Conservation (phyloP, 2,329 filamentous ascomycete species). For the Teratosphaeria nubilosa region DNA sequence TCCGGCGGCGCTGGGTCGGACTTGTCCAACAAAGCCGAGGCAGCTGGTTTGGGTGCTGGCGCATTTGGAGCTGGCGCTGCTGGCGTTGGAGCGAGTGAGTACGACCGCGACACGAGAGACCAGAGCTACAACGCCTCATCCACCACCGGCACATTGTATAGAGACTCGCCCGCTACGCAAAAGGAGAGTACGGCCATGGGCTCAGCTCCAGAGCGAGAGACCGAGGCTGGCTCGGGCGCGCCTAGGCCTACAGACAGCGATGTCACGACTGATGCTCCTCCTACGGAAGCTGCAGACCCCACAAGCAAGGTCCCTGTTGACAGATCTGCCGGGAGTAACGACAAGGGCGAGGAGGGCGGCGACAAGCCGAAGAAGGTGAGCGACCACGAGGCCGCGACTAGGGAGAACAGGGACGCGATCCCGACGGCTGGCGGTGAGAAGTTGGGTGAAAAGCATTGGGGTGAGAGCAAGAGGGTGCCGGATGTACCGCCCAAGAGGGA, state of each 20-base stretch:
- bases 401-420: conserved; percentile 21
- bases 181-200: not conserved
- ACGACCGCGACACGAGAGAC: not conserved
- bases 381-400: not conserved
- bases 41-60: not conserved
- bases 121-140: not conserved
- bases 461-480: conserved; percentile 25
- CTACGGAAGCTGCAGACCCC: conserved; percentile 3
- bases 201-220: not conserved
- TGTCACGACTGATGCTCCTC: not conserved
- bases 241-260: conserved; percentile 3
- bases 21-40: not conserved
- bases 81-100: not conserved
- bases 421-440: conserved; percentile 24
- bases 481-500: conserved; percentile 14
- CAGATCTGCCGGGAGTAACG: not conserved
- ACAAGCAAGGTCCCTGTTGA: not conserved
- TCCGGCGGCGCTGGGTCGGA: not conserved
- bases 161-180: not conserved
- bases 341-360: not conserved
- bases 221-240: not conserved
- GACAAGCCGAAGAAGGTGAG: conserved; percentile 3
- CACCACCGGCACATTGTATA: not conserved
- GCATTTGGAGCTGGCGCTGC: not conserved
- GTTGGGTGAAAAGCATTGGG: conserved; percentile 25